Evolutionary conservation across 2,329 filamentous ascomycete genomes (phyloP).

Genomic region (Amauroascus niger): DNA sequence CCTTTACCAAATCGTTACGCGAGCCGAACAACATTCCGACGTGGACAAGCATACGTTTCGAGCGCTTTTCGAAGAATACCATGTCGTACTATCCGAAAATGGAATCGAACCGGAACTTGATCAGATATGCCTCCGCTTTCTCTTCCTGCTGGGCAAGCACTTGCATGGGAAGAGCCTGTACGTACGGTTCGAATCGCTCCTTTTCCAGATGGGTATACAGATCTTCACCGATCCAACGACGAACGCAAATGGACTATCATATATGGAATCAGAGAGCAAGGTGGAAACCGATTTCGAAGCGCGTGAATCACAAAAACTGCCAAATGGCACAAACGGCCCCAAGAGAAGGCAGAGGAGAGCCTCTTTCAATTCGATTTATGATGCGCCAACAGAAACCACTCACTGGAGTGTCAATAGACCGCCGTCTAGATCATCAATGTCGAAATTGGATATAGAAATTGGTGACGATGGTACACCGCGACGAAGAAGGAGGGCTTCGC

Average conservation of each 20-base stretch:
- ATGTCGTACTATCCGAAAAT: conserved; percentile 60
- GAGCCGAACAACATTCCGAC: conserved; percentile 58
- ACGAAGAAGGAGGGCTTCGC: conserved; percentile 6
- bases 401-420: conserved; percentile 33
- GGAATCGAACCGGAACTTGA: conserved; percentile 64
- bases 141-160: conserved; percentile 62
- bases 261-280: conserved; percentile 21
- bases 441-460: conserved; percentile 30
- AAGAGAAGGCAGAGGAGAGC: conserved; percentile 36
- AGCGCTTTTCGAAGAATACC: conserved; percentile 73
- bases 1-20: conserved; percentile 64
- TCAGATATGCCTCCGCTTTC: conserved; percentile 63
- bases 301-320: not conserved
- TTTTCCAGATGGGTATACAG: conserved; percentile 60
- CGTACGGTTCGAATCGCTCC: conserved; percentile 59
- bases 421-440: conserved; percentile 38
- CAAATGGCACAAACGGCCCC: conserved; percentile 8
- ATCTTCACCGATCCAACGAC: conserved; percentile 41
- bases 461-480: not conserved
- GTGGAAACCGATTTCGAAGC: conserved; percentile 1
- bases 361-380: conserved; percentile 46
- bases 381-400: conserved; percentile 46
- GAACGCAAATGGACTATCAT: conserved; percentile 3
- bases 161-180: conserved; percentile 50
- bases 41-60: conserved; percentile 59